Conservation (phyloP, 345 rosid species). For the Nephelium lappaceum region DNA sequence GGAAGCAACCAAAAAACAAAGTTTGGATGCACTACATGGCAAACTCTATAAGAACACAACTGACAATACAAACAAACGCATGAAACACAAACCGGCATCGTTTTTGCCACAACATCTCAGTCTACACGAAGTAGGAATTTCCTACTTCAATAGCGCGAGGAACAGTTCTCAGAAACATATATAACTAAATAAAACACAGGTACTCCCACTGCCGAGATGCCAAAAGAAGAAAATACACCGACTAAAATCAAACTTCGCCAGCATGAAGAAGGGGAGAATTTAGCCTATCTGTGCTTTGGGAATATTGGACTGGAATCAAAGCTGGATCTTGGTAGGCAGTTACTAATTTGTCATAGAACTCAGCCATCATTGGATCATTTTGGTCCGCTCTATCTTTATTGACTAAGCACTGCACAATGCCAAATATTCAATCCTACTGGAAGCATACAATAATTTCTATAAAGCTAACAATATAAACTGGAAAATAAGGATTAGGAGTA, state of each 20-base stretch:
- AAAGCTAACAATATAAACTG: background rate
- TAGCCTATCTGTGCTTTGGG: constrained; percentile 40
- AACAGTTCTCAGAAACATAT: background rate
- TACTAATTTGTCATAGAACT: constrained; percentile 57
- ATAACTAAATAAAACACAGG: background rate
- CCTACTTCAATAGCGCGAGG: background rate
- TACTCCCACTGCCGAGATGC: background rate
- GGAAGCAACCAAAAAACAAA: background rate
- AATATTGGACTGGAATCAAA: constrained; percentile 41
- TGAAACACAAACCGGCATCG: background rate
- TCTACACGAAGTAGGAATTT: background rate
- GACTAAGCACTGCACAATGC: constrained; percentile 64
- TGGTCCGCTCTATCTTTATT: constrained; percentile 72
- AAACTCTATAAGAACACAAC: background rate
- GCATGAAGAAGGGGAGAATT: constrained; percentile 54
- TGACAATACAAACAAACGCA: background rate
- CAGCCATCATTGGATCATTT: constrained; percentile 57
- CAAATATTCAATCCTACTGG: constrained; percentile 18
- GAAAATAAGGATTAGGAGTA: background rate
- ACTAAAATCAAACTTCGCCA: constrained; percentile 28
- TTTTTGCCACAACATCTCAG: background rate
- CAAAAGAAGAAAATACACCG: background rate
- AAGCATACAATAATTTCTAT: background rate
- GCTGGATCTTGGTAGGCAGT: constrained; percentile 80
- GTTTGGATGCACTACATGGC: constrained; percentile 5